phyloP scores from a whole-genome alignment of 495 filamentous ascomycete species.

The Mytilinidion resinicola region DNA sequence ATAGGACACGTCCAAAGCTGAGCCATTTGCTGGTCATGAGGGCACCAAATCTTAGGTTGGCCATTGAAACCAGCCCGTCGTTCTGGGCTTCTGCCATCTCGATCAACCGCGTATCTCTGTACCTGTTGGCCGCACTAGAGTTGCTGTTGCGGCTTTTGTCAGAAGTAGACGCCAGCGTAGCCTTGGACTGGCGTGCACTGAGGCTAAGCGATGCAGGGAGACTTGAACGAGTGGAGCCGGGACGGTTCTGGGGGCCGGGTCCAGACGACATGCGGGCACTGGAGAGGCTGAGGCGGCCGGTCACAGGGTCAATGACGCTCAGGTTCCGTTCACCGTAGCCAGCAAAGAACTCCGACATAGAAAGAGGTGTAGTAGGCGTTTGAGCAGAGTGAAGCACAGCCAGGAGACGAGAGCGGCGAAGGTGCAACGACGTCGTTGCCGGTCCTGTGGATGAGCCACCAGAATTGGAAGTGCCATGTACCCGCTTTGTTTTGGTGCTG shows the following conservation, averaged over 20 bases:
- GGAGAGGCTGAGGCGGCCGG: slow-evolving; percentile 37
- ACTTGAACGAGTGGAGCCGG: slow-evolving; percentile 29
- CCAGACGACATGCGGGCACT: slow-evolving; percentile 42
- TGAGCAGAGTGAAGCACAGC: slow-evolving; percentile 25
- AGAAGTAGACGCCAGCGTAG: slow-evolving; percentile 25
- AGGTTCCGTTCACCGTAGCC: slow-evolving; percentile 46
- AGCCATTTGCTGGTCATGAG: slow-evolving; percentile 80
- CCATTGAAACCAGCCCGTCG: slow-evolving; percentile 60
- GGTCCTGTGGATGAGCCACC: slow-evolving; percentile 11
- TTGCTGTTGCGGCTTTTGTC: slow-evolving; percentile 25
- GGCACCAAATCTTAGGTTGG: slow-evolving; percentile 76
- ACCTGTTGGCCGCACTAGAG: slow-evolving; percentile 10
- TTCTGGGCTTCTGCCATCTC: slow-evolving; percentile 51
- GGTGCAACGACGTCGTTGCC: slow-evolving; percentile 21
- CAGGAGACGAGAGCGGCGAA: slow-evolving; percentile 26
- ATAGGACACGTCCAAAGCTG: slow-evolving; percentile 88
- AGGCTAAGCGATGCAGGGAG: slow-evolving; percentile 23
- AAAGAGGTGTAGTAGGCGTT: slow-evolving; percentile 46
- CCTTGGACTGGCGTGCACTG: slow-evolving; percentile 26
- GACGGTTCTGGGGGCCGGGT: slow-evolving; percentile 35
- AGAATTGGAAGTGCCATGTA: slow-evolving; percentile 16
- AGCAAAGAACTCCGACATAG: slow-evolving; percentile 48
- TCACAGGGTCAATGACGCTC: slow-evolving; percentile 36
- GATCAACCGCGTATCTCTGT: slow-evolving; percentile 41
- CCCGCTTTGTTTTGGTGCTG: slow-evolving; percentile 5